phyloP scores from a whole-genome alignment of 2,329 filamentous ascomycete genomes.

The Cladophialophora exuberans region DNA sequence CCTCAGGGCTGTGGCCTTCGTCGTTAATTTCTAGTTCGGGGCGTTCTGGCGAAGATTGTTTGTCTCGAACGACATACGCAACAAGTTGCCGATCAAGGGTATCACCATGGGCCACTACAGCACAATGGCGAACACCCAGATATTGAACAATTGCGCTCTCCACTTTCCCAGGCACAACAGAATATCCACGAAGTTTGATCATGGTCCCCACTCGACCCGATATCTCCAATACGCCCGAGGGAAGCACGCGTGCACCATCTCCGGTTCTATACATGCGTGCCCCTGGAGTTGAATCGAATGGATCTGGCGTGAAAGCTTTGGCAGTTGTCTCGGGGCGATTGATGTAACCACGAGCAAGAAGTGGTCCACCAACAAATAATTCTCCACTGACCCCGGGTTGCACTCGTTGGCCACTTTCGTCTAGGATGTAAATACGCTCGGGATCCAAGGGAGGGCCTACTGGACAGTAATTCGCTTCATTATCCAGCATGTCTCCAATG shows the following conservation, averaged over 20 bases:
- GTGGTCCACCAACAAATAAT: conserved; percentile 72
- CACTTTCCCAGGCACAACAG: conserved; percentile 75
- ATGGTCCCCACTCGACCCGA: conserved; percentile 76
- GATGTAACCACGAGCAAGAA: conserved; percentile 76
- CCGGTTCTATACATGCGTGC: conserved; percentile 76
- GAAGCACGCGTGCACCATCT: conserved; percentile 68
- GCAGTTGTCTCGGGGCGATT: conserved; percentile 79
- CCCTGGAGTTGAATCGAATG: conserved; percentile 62
- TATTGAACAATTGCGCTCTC: conserved; percentile 72
- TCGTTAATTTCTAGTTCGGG: conserved; percentile 68
- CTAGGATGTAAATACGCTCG: conserved; percentile 71
- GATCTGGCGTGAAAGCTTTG: conserved; percentile 69
- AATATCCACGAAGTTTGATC: conserved; percentile 81
- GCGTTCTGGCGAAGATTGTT: conserved; percentile 60
- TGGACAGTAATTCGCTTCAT: conserved; percentile 70
- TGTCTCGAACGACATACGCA: conserved; percentile 74
- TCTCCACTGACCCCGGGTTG: conserved; percentile 68
- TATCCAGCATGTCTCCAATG: conserved; percentile 67
- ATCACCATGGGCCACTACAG: conserved; percentile 74
- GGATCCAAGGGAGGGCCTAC: conserved; percentile 72
- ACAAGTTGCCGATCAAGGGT: conserved; percentile 75
- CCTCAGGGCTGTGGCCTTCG: conserved; percentile 70
- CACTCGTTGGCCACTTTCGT: conserved; percentile 69
- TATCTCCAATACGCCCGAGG: conserved; percentile 72
- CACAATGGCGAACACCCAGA: conserved; percentile 71